Conservation (phyloP, 768 basidiomycete species). For the Boletus tylopilopsis region DNA sequence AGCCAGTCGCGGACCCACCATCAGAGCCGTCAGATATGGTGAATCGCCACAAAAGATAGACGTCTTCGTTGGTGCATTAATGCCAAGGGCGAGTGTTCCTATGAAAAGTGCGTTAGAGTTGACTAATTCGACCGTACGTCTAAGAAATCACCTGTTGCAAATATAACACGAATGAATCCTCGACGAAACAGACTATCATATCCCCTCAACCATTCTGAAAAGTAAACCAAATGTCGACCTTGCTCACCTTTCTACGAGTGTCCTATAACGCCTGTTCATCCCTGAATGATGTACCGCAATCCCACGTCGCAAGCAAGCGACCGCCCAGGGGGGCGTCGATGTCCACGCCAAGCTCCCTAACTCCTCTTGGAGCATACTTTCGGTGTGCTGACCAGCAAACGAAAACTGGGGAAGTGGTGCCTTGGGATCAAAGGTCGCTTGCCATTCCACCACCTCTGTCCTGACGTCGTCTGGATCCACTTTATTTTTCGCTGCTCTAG, state of each 20-base stretch:
- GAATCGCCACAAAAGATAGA: slow-evolving; percentile 63
- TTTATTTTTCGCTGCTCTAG: slow-evolving; percentile 39
- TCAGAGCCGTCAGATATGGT: slow-evolving; percentile 55
- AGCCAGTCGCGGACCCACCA: slow-evolving; percentile 38
- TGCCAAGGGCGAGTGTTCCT: slow-evolving; percentile 71
- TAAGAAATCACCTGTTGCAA: slow-evolving; percentile 51
- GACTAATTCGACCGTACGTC: background rate
- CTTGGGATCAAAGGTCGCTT: slow-evolving; percentile 52
- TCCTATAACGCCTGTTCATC: slow-evolving; percentile 60
- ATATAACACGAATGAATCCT: slow-evolving; percentile 60
- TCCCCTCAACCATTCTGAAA: background rate
- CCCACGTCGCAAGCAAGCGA: slow-evolving; percentile 51
- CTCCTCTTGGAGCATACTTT: slow-evolving; percentile 47
- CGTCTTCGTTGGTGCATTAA: slow-evolving; percentile 70
- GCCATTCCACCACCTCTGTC: slow-evolving; percentile 38
- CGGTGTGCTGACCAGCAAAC: slow-evolving; percentile 45
- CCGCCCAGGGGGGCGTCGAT: slow-evolving; percentile 39
- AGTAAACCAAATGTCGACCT: background rate
- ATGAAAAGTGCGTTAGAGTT: background rate
- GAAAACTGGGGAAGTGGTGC: slow-evolving; percentile 60
- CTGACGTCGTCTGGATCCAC: slow-evolving; percentile 26
- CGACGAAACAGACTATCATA: slow-evolving; percentile 45
- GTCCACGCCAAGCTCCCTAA: slow-evolving; percentile 37
- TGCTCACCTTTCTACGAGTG: slow-evolving; percentile 51
- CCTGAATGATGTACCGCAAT: slow-evolving; percentile 70